Evolutionary conservation across 2,329 filamentous ascomycete species (phyloP), one percentile per base, ranked within the genome.

Genomic region (Xylaria sp.): DNA sequence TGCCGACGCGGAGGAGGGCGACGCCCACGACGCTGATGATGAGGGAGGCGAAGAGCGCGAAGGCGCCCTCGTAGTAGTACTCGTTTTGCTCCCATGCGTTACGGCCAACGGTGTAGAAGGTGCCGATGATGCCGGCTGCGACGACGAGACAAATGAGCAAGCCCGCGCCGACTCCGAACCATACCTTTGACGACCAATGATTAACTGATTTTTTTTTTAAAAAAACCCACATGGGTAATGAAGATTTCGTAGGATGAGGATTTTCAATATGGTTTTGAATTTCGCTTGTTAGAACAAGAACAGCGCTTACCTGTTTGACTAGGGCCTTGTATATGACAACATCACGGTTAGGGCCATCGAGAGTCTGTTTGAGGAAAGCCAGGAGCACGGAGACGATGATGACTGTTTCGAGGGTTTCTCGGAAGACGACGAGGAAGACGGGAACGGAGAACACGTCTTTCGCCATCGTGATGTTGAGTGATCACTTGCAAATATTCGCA

Each of bases 301-400:
- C 19, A 31, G 14, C 14, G 17, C 63, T 64, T 23, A 86, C 85
- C 80, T 92, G 89, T 65, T 81, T 84, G 35, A 87, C 81, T 9
- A 94, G 82, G 63, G 82, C 83, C 77, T 90, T 94, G 79, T 92
- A 90, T 1, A 89, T 78, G 2, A 70, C 73, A 4, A 77, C 78
- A 78, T 93, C 88, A 62, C 83, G 78, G 58, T 87, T 82, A 9
- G 88, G 86, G 0, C 87, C 87, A 63, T 81, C 82, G 38, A 96
- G 84, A 2, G 89, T 91, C 75, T 95, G 91, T 76, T 94, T 95
- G 61, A 96, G 80, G 75, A 95, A 96, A 21, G 92, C 87, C 42
- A 96, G 84, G 35, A 96, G 82, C n/a, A 96, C 90, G 0, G 92
- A 94, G 66, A 96, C 87, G 70, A 96, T 91, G 73, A 96, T 92